A percentile compares a stretch with the other conserved stretches of the same genome.
phyloP scores from a whole-genome alignment of 768 basidiomycete species.

The Trametes maxima region DNA sequence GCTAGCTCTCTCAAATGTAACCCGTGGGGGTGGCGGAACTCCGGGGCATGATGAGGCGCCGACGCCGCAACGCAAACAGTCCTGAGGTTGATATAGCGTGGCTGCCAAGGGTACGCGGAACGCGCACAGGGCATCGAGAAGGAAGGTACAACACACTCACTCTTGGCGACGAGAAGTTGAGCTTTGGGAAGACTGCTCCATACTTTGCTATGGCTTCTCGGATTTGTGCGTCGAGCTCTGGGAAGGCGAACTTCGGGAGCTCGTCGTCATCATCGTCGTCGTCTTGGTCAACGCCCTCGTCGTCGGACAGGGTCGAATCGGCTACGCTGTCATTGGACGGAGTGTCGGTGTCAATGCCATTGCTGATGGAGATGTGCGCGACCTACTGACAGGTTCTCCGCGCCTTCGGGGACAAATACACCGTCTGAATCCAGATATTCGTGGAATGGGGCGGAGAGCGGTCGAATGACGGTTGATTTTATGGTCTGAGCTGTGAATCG shows the following conservation, averaged over 20 bases:
- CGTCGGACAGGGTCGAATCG: constrained; percentile 45
- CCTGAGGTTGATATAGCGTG: not conserved
- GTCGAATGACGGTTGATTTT: constrained; percentile 74
- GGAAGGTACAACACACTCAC: constrained; percentile 40
- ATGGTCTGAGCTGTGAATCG: constrained; percentile 62
- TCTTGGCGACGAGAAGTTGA: constrained; percentile 95
- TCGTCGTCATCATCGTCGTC: constrained; percentile 43
- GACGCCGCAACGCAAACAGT: not conserved
- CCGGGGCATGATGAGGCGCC: not conserved
- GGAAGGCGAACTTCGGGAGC: constrained; percentile 62
- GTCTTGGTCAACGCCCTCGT: constrained; percentile 51
- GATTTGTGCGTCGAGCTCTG: constrained; percentile 77
- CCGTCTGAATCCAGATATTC: constrained; percentile 82
- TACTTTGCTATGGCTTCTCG: constrained; percentile 64
- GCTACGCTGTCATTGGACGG: not conserved
- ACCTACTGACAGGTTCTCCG: constrained; percentile 68
- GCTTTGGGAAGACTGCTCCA: constrained; percentile 90
- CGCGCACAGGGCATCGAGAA: not conserved
- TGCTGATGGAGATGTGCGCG: not conserved
- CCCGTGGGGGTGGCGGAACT: no score
- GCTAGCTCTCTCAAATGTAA: no score
- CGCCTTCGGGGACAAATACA: constrained; percentile 80
- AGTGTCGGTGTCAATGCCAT: constrained; percentile 8
- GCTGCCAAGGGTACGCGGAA: not conserved
- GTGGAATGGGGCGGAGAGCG: constrained; percentile 62